These are phyloP conservation scores for Hymenoscyphus fructigenus DNA, from an alignment of 2,329 filamentous ascomycete species.

Conservation along the genomic window DNA sequence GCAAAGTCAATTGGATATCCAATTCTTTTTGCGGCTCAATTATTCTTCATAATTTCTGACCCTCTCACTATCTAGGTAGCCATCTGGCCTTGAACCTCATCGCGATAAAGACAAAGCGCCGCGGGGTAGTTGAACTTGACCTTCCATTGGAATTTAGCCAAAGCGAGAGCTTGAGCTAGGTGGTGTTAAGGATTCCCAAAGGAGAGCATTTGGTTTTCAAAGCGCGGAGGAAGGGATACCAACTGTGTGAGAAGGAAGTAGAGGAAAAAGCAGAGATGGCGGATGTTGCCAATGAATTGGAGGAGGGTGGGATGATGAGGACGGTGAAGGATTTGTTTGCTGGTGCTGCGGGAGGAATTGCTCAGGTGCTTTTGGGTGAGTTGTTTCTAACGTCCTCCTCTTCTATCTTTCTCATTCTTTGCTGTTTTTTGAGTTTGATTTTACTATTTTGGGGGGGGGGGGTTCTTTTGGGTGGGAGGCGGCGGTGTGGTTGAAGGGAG, in stretches of 20 bases:
- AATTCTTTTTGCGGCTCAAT: no score
- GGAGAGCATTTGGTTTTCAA: background rate
- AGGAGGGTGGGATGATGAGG: conserved; percentile 34
- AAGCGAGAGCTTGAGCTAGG: no score
- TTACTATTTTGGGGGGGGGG: no score
- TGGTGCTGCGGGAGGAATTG: conserved; percentile 86
- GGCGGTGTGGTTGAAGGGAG: background rate
- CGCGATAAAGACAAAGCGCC: no score
- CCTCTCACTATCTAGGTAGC: no score
- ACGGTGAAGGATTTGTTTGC: conserved; percentile 79
- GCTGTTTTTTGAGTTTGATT: no score
- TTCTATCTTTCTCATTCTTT: background rate
- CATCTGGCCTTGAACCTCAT: no score
- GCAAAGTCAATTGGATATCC: no score
- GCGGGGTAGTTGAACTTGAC: no score
- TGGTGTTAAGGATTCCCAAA: no score
- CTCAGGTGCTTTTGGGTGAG: conserved; percentile 90
- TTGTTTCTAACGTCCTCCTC: conserved; percentile 23
- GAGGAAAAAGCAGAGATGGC: conserved; percentile 31
- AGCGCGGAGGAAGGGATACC: background rate
- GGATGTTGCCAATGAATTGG: conserved; percentile 34
- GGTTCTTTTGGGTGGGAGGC: background rate
- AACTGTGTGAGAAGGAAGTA: background rate
- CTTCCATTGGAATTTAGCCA: no score
- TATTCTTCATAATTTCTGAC: no score